These are phyloP conservation scores for Lactuca saligna DNA, from an alignment of 129 eudicot genomes.

Conservation along the genomic window DNA sequence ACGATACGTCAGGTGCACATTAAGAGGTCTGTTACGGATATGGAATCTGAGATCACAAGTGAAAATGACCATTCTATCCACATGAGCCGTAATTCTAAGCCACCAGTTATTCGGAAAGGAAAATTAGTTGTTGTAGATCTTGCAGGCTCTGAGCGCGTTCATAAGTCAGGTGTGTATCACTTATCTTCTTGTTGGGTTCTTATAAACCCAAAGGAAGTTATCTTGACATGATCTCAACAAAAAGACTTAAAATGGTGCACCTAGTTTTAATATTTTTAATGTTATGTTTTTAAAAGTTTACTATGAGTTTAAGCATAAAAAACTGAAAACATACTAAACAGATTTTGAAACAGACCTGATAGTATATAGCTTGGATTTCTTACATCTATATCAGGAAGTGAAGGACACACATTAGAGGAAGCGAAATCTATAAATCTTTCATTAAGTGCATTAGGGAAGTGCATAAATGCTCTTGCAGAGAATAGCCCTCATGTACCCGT, in stretches of 20 bases:
- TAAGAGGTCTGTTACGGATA: conserved; percentile 67
- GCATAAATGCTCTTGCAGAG: conserved; percentile 99
- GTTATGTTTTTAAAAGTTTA: too few species aligned
- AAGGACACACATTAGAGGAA: conserved; percentile 97
- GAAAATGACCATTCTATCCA: conserved; percentile 55
- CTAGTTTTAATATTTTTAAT: not conserved
- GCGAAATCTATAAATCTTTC: conserved; percentile 98
- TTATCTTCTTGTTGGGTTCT: too few species aligned
- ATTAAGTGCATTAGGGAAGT: conserved; percentile 95
- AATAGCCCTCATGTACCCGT: conserved; percentile 98
- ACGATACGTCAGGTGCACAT: conserved; percentile 68
- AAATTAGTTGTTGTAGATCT: conserved; percentile 96
- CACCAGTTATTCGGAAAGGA: conserved; percentile 86
- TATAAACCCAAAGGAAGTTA: not conserved
- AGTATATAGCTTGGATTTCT: conserved; percentile 15
- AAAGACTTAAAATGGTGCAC: too few species aligned
- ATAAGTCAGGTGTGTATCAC: conserved; percentile 81
- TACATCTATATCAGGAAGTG: conserved; percentile 69
- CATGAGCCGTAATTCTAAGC: conserved; percentile 52
- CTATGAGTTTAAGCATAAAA: too few species aligned
- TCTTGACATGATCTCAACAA: not conserved
- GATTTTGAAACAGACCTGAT: too few species aligned
- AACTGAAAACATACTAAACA: too few species aligned
- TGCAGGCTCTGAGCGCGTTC: conserved; percentile 98
- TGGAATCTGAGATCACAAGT: conserved; percentile 61